A percentile compares a stretch with the other conserved stretches of the same genome.
These are phyloP conservation scores for Escallonia rubra DNA, from an alignment of 129 eudicot genomes.

Conservation along the genomic window DNA sequence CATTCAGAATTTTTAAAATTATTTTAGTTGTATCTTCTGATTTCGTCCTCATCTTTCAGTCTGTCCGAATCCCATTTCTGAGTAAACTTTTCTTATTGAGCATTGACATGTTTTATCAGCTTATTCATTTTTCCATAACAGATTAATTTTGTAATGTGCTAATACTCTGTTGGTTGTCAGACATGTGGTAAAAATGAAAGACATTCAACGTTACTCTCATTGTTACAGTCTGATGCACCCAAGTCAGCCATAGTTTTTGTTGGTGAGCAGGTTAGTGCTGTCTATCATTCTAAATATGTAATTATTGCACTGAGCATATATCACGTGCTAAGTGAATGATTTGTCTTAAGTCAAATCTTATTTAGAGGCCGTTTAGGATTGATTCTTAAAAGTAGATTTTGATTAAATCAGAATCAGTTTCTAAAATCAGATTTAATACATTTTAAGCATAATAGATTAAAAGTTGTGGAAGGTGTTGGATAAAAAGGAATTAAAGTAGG, in stretches of 20 bases:
- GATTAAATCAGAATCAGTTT: too few species aligned
- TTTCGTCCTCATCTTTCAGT: background rate
- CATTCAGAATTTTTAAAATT: background rate
- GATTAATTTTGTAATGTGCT: background rate
- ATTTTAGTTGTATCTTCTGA: background rate
- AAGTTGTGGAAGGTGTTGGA: too few species aligned
- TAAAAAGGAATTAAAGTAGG: too few species aligned
- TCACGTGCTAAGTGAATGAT: background rate
- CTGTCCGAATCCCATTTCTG: too few species aligned
- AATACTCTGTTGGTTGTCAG: slow-evolving; percentile 38
- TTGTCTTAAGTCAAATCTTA: background rate
- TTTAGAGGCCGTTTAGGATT: too few species aligned
- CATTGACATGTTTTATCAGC: background rate
- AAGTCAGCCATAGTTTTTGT: slow-evolving; percentile 88
- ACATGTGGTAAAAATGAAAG: slow-evolving; percentile 58
- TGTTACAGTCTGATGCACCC: slow-evolving; percentile 75
- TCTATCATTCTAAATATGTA: slow-evolving; percentile 1
- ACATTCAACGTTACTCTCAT: slow-evolving; percentile 44
- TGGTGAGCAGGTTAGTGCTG: slow-evolving; percentile 71
- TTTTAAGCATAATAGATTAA: too few species aligned
- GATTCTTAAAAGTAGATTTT: too few species aligned
- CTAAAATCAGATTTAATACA: too few species aligned
- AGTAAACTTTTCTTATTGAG: background rate
- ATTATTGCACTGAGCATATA: background rate
- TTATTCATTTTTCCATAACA: background rate